phyloP scores from a whole-genome alignment of 192 early-diverging fungal genomes.

The Coemansia sp. region DNA sequence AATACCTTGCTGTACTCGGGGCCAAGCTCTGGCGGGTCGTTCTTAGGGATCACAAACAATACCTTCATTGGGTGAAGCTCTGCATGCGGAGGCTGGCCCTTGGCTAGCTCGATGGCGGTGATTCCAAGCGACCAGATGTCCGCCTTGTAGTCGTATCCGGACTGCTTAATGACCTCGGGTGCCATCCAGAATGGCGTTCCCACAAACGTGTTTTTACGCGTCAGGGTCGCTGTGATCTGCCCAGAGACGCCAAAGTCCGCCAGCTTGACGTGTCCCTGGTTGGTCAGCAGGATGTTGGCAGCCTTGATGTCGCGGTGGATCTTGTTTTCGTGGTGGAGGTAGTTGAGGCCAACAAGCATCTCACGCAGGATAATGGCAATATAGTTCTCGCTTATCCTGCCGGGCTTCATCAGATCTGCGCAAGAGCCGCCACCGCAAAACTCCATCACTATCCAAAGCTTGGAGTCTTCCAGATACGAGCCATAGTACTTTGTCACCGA shows the following conservation, averaged over 20 bases:
- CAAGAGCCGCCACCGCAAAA: conserved; percentile 94
- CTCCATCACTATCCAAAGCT: conserved; percentile 99
- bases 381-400: conserved; percentile 77
- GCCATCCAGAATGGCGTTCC: conserved; percentile 98
- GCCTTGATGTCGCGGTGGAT: conserved; percentile 96
- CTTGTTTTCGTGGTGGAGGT: conserved; percentile 89
- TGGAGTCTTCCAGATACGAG: conserved; percentile 82
- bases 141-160: conserved; percentile 92
- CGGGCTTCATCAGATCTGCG: conserved; percentile 89
- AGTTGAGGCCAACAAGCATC: conserved; percentile 84
- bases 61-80: conserved; percentile 96
- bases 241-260: conserved; percentile 99
- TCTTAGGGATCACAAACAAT: conserved; percentile 90
- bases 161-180: conserved; percentile 91
- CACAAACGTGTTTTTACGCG: conserved; percentile 96
- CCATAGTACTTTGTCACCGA: conserved; percentile 88
- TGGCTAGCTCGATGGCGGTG: conserved; percentile 94
- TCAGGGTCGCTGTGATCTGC: conserved; percentile 86
- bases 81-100: conserved; percentile 87
- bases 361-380: conserved; percentile 93
- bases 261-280: conserved; percentile 83
- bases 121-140: conserved; percentile 99
- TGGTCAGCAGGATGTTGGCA: conserved; percentile 77
- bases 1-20: conserved; percentile 77
- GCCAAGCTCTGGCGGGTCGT: conserved; percentile 79